Conservation (phyloP, 805 yeast species). For the Priceomyces melissophilus region DNA sequence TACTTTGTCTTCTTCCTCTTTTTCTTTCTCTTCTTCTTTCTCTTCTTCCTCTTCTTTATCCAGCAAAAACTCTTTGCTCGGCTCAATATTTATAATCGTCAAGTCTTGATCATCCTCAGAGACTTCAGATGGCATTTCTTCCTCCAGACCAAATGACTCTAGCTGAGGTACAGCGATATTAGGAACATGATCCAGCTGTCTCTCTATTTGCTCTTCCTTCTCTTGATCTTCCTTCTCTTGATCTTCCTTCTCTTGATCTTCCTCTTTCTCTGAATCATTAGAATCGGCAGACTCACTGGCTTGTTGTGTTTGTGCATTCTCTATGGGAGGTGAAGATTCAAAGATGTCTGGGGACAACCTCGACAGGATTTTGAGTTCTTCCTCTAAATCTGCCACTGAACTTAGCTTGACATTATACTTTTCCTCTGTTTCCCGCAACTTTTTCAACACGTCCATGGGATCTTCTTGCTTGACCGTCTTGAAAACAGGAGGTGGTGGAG, state of each 20-base stretch:
- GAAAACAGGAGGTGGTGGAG: slow-evolving; percentile 19
- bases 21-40: slow-evolving; percentile 1
- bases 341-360: slow-evolving; percentile 2
- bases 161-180: too few relatives aligned
- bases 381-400: slow-evolving; percentile 19
- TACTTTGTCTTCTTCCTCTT: slow-evolving; percentile 7
- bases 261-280: slow-evolving; percentile 2
- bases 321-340: neutral
- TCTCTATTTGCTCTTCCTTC: too few relatives aligned
- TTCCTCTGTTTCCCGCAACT: slow-evolving; percentile 20
- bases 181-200: too few relatives aligned
- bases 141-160: too few relatives aligned
- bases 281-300: slow-evolving; percentile 6
- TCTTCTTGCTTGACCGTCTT: slow-evolving; percentile 23
- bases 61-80: slow-evolving; percentile 8
- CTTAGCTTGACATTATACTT: slow-evolving; percentile 22
- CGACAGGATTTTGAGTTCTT: slow-evolving; percentile 10
- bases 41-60: neutral
- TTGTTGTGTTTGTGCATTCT: neutral
- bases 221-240: too few relatives aligned
- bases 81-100: neutral
- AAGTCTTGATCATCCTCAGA: slow-evolving; percentile 5
- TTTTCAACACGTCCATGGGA: slow-evolving; percentile 18
- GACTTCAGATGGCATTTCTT: too few relatives aligned
- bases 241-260: too few relatives aligned